These are phyloP conservation scores for Copromyces sp. DNA, from an alignment of 495 filamentous ascomycete genomes.

Conservation along the genomic window DNA sequence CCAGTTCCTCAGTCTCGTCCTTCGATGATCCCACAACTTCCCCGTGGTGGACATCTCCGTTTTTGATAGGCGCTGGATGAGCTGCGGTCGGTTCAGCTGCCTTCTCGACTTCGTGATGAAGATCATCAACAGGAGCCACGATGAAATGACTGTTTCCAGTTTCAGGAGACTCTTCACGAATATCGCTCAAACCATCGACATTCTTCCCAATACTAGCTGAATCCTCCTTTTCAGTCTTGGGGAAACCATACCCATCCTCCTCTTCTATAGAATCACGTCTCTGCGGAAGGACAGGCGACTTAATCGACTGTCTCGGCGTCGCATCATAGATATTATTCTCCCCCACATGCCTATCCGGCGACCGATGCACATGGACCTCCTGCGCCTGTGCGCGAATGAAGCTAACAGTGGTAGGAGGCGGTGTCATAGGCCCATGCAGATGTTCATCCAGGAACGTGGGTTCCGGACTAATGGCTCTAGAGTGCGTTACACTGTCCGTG, in stretches of 20 bases:
- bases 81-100: not conserved
- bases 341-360: slow-evolving; percentile 2
- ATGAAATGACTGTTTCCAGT: not conserved
- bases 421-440: not conserved
- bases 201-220: not conserved
- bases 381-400: not conserved
- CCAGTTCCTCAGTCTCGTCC: not conserved
- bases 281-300: not conserved
- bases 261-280: not conserved
- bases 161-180: not conserved
- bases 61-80: not conserved
- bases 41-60: not conserved
- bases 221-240: not conserved
- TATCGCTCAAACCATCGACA: not conserved
- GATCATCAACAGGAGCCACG: not conserved
- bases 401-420: not conserved
- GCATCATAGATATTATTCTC: slow-evolving; percentile 38
- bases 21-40: not conserved
- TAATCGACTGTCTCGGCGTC: slow-evolving; percentile 25
- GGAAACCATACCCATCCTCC: not conserved
- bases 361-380: not conserved
- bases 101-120: not conserved
- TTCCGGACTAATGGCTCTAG: not conserved
- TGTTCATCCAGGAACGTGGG: not conserved
- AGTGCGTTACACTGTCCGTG: not conserved